Evolutionary conservation across 495 filamentous ascomycete species (phyloP), one percentile per base, ranked within the genome.

Genomic region (Annulohypoxylon nitens): DNA sequence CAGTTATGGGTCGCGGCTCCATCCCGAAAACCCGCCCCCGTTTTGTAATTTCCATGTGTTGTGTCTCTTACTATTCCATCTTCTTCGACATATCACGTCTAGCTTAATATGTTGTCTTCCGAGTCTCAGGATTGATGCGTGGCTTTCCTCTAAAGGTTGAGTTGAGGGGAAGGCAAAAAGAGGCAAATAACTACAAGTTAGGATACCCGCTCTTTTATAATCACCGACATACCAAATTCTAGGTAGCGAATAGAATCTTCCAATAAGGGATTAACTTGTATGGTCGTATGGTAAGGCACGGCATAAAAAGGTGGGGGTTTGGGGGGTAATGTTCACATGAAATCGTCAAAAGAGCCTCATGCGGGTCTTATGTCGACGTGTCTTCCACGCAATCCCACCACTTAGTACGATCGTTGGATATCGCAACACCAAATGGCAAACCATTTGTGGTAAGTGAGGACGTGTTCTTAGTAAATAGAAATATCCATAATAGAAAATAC

Each of bases 291-390:
- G 64, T 43, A 36, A 37, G 41, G 54, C 54, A 18, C 53, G 59
- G 55, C 11, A 41, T 34, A 55, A 55, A 55, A 50, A 41, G 37
- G 57, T 58, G 54, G 63, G 62, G 51, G 50, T 43, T 23, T 10
- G 59, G 54, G 57, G 43, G 70, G 47, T 23, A 36, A 25, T 26
- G 33, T 54, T 41, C 51, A 48, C 45, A 33, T 37, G 57, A 7
- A 67, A 71, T 51, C 11, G 16, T 36, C 50, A 61, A 34, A 60
- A 74, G 71, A 74, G 71, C 67, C 71, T 74, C 71, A 74, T 69
- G 47, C 66, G 57, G 47, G 62, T 63, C 66, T 39, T 36, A 20
- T 48, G 37, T 64, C 45, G 45, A 68, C 63, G 64, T 58, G 63
- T 53, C 57, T 41, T 23, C 20, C 51, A 50, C 34, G 55, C 51